Conservation (phyloP, 192 early-diverging fungal species). For the Coemansia sp. region DNA sequence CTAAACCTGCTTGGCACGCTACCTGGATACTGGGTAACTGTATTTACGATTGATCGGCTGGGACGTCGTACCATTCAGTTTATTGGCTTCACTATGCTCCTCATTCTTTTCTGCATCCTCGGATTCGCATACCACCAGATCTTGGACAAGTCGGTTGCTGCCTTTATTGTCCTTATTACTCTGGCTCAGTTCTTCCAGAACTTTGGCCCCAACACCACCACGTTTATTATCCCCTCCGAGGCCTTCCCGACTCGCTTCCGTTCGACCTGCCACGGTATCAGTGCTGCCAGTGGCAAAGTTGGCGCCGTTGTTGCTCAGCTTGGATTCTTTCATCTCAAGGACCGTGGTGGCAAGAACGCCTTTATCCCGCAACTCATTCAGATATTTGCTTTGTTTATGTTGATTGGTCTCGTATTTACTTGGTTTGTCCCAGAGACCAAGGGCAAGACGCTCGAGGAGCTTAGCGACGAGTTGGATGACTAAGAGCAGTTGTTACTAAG, state of each 20-base stretch:
- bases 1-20: slow-evolving; percentile 81
- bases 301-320: slow-evolving; percentile 75
- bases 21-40: slow-evolving; percentile 96
- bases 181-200: slow-evolving; percentile 84
- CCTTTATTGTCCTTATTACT: slow-evolving; percentile 66
- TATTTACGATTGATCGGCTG: slow-evolving; percentile 80
- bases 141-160: slow-evolving; percentile 56
- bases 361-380: slow-evolving; percentile 66
- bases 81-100: slow-evolving; percentile 79
- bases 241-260: slow-evolving; percentile 81
- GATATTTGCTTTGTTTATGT: slow-evolving; percentile 79
- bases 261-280: slow-evolving; percentile 80
- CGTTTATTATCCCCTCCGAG: slow-evolving; percentile 81
- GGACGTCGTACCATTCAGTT: slow-evolving; percentile 92
- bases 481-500: neutral
- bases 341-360: slow-evolving; percentile 64
- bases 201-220: slow-evolving; percentile 94
- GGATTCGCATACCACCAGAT: slow-evolving; percentile 75
- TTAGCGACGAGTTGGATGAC: slow-evolving; percentile 58
- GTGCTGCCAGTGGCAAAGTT: slow-evolving; percentile 75
- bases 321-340: slow-evolving; percentile 70
- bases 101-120: slow-evolving; percentile 77
- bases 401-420: slow-evolving; percentile 67
- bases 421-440: slow-evolving; percentile 58
- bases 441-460: slow-evolving; percentile 57